Conservation (phyloP, 2,329 filamentous ascomycete species). For the Cadophora sp. region DNA sequence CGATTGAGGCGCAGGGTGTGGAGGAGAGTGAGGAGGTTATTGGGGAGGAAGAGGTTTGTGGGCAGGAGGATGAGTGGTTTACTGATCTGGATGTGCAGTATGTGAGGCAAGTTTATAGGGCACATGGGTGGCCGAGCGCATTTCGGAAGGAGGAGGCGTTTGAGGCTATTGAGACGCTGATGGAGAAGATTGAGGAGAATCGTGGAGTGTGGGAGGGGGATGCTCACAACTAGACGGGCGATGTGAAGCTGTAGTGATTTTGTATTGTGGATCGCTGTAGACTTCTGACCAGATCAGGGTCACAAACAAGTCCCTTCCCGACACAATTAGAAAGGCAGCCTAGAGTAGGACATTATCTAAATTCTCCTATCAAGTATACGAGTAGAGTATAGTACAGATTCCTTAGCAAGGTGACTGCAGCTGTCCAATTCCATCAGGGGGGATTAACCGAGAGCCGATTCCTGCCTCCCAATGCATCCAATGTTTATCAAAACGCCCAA, state of each 20-base stretch:
- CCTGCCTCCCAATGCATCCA: slow-evolving; percentile 16
- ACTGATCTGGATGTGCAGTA: neutral
- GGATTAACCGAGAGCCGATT: slow-evolving; percentile 2
- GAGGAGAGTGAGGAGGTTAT: neutral
- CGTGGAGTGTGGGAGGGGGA: neutral
- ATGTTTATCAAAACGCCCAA: slow-evolving; percentile 20
- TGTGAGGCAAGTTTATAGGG: neutral
- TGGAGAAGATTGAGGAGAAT: neutral
- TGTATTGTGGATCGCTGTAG: no score
- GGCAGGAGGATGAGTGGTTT: neutral
- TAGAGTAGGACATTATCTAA: slow-evolving; percentile 9
- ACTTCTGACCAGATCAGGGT: no score
- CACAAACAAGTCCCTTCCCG: no score
- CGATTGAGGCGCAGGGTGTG: neutral
- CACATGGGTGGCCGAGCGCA: neutral
- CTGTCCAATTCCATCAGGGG: slow-evolving; percentile 6
- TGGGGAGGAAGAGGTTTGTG: neutral
- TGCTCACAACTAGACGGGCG: neutral
- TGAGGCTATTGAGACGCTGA: neutral
- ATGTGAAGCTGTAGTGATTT: no score
- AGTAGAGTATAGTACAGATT: slow-evolving; percentile 19
- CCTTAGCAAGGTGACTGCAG: neutral
- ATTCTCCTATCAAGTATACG: slow-evolving; percentile 15
- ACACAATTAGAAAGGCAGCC: neutral
- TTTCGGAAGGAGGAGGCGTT: neutral